Evolutionary conservation across 495 filamentous ascomycete species (phyloP).

Genomic region (Staphylotrichum longicolle): DNA sequence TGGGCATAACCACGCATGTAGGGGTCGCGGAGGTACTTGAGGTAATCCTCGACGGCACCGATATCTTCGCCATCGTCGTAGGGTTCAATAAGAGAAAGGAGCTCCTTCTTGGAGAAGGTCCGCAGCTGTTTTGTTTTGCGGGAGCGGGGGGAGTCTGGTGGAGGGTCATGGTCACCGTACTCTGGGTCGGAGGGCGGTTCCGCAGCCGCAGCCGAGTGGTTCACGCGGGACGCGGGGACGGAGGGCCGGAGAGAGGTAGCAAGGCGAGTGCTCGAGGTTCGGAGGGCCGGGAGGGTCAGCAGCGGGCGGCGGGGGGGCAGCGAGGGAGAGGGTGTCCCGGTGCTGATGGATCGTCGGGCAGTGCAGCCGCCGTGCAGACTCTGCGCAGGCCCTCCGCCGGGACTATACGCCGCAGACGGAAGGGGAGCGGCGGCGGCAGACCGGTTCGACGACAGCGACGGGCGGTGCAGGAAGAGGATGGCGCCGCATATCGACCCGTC

Average conservation of each 20-base stretch:
- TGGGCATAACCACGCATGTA: slow-evolving; percentile 49
- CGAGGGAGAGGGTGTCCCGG: neutral
- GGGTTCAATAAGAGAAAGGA: slow-evolving; percentile 49
- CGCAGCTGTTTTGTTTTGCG: neutral
- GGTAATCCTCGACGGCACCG: slow-evolving; percentile 45
- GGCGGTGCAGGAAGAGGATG: slow-evolving; percentile 43
- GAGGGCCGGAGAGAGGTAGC: slow-evolving; percentile 24
- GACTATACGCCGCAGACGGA: too few species aligned
- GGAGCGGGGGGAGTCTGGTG: neutral
- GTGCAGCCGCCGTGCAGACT: neutral
- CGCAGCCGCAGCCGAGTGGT: slow-evolving; percentile 24
- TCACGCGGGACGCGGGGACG: slow-evolving; percentile 12
- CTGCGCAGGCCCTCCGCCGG: slow-evolving; percentile 19
- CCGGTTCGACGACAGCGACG: slow-evolving; percentile 37
- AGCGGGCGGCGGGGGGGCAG: slow-evolving; percentile 13
- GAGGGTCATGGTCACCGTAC: neutral
- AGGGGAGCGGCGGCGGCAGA: slow-evolving; percentile 16
- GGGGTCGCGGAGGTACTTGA: slow-evolving; percentile 45
- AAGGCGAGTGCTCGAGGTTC: slow-evolving; percentile 15
- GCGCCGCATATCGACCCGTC: slow-evolving; percentile 53
- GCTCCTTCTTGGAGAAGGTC: slow-evolving; percentile 37
- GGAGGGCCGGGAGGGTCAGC: slow-evolving; percentile 15
- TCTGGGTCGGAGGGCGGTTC: slow-evolving; percentile 9
- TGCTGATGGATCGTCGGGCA: slow-evolving; percentile 1
- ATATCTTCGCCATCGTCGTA: slow-evolving; percentile 42